These are phyloP conservation scores for Sophora flavescens DNA, from an alignment of 306 rosid species.

Conservation along the genomic window DNA sequence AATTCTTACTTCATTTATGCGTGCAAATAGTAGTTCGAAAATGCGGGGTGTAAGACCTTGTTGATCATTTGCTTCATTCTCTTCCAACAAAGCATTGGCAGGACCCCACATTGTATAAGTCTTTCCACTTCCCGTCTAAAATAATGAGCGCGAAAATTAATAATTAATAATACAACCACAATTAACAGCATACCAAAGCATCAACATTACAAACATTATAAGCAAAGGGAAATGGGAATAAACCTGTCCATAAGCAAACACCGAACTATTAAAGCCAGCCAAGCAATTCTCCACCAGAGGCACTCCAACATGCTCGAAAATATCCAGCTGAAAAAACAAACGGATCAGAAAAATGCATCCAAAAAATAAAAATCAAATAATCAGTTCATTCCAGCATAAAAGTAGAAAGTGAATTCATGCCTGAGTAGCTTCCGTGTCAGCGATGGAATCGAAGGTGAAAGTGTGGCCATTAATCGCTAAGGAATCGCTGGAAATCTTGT, in stretches of 20 bases:
- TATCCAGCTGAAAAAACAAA: slow-evolving; percentile 71
- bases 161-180: slow-evolving; percentile 20
- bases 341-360: slow-evolving; percentile 14
- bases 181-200: slow-evolving; percentile 11
- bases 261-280: slow-evolving; percentile 98
- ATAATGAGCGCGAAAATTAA: slow-evolving; percentile 30
- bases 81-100: slow-evolving; percentile 80
- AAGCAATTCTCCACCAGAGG: slow-evolving; percentile 94
- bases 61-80: slow-evolving; percentile 67
- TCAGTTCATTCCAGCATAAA: not conserved
- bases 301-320: slow-evolving; percentile 90
- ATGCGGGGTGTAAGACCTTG: slow-evolving; percentile 93
- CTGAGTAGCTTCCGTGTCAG: slow-evolving; percentile 87
- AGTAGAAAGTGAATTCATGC: slow-evolving; percentile 50
- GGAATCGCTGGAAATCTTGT: slow-evolving; percentile 75
- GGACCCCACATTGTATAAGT: slow-evolving; percentile 99
- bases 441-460: slow-evolving; percentile 94
- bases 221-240: not conserved
- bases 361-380: slow-evolving; percentile 16
- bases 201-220: slow-evolving; percentile 26
- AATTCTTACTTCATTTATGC: slow-evolving; percentile 76
- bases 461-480: slow-evolving; percentile 80
- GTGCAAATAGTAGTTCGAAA: slow-evolving; percentile 86
- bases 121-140: slow-evolving; percentile 97
- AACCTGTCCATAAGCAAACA: slow-evolving; percentile 99